Base-by-base conservation (phyloP, 805 yeast species). In the Spathaspora boniae region DNA sequence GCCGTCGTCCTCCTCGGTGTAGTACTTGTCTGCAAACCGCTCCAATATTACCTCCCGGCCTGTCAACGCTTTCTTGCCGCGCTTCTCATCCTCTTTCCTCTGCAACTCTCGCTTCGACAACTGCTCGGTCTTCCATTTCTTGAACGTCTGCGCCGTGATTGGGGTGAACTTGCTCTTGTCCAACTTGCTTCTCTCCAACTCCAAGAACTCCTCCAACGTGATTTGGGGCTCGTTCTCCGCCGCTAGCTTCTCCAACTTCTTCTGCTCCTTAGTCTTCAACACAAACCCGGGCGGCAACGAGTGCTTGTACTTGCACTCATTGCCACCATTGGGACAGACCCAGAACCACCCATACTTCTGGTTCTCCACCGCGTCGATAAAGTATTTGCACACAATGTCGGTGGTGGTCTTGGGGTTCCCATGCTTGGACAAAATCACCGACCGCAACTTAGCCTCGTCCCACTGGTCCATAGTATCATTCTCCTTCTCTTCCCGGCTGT, bases 271-370 rank as follows among this genome's bases (percentile, higher is more conserved):
- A 24, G 98, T 94, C 72, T 93, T 93, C 65, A 93, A 76, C 40
- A 86, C 94, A 62, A 88, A 94, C 1, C 98, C 99, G 31, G 94
- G 89, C 26, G 99, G 99, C 54, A 93, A 72, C 6, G 97, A 84
- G 62, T 93, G 99, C 62, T 78, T 81, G 68, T 93, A 93, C 70
- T 82, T 91, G 76, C 99, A 93, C 42, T 78, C 82, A 42, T 83
- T 78, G 46, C 96, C 97, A 26, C 91, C 89, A 49, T 86, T 86
- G 18, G 98, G 98, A 69, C 98, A 93, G 15, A 75, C 72, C 98
- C 98, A 93, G 64, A 93, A 89, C 98, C 98, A 93, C 54, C 98
- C 98, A 58, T 93, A 93, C 57, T 91, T 91, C 40, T 91, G 93
- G 54, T 88, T 87, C 57, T 93, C 99, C 39, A 93, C 97, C 0